A percentile compares a stretch with the other conserved stretches of the same genome.
phyloP scores from a whole-genome alignment of 495 filamentous ascomycete genomes.

The Hypoxylon intermedium region DNA sequence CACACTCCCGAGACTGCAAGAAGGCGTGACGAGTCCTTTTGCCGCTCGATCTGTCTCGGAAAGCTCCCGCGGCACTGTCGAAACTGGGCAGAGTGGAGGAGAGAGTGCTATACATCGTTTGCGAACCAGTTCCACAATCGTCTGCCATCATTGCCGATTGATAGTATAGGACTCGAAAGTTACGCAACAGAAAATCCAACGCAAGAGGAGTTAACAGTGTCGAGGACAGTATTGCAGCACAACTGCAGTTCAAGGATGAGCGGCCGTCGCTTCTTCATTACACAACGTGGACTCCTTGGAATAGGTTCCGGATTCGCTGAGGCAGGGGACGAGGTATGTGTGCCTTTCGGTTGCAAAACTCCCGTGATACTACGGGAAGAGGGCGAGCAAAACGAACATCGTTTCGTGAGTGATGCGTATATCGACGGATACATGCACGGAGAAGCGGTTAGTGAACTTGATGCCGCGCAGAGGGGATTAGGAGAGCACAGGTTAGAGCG shows the following conservation, averaged over 20 bases:
- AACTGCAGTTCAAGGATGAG: constrained; percentile 6
- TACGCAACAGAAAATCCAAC: no score
- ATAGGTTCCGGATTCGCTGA: constrained; percentile 37
- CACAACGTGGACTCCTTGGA: constrained; percentile 18
- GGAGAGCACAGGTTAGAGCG: no score
- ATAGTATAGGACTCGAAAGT: no score
- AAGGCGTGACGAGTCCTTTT: constrained; percentile 18
- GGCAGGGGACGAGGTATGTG: constrained; percentile 35
- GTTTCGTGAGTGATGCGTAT: constrained; percentile 42
- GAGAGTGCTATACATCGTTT: no score
- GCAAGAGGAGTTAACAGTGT: no score
- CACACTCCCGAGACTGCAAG: background rate
- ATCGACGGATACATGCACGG: constrained; percentile 41
- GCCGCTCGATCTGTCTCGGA: constrained; percentile 37
- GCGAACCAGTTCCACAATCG: no score
- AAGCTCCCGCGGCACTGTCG: background rate
- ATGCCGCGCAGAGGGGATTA: no score
- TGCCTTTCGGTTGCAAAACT: constrained; percentile 43
- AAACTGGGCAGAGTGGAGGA: constrained; percentile 29
- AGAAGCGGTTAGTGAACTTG: constrained; percentile 27
- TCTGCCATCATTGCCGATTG: constrained; percentile 21
- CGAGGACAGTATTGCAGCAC: constrained; percentile 3
- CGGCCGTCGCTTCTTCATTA: constrained; percentile 20
- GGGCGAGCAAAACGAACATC: constrained; percentile 16
- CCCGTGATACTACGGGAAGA: constrained; percentile 35